phyloP scores from a whole-genome alignment of 768 basidiomycete species.

The Suillus paluster region DNA sequence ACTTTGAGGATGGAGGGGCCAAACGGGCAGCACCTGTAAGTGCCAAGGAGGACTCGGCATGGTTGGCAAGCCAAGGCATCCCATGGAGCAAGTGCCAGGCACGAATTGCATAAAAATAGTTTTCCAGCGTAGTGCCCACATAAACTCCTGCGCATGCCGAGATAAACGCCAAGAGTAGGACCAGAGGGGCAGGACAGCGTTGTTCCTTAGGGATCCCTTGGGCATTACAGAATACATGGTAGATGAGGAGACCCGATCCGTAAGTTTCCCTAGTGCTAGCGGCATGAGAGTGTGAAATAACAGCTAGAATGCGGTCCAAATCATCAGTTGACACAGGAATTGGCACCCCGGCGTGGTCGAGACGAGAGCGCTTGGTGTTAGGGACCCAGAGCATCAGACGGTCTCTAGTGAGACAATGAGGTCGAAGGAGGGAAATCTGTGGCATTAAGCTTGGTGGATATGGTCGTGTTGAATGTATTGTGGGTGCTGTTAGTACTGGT shows the following conservation, averaged over 20 bases:
- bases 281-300: constrained; percentile 33
- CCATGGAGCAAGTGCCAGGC: constrained; percentile 55
- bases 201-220: constrained; percentile 34
- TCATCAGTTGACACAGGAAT: constrained; percentile 43
- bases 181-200: constrained; percentile 31
- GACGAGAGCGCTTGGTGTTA: constrained; percentile 24
- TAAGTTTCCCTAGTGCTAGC: constrained; percentile 37
- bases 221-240: constrained; percentile 45
- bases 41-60: too few species aligned
- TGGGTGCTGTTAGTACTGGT: background rate
- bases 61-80: constrained; percentile 34
- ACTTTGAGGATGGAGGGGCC: constrained; percentile 16
- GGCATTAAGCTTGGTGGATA: constrained; percentile 21
- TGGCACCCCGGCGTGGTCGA: constrained; percentile 40
- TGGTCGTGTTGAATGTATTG: too few species aligned
- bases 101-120: constrained; percentile 43
- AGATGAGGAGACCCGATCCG: constrained; percentile 39
- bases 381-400: constrained; percentile 33
- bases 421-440: constrained; percentile 21
- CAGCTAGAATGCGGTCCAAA: constrained; percentile 26
- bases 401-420: constrained; percentile 32
- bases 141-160: constrained; percentile 37
- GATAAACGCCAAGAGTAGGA: constrained; percentile 35
- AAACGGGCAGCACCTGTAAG: background rate
- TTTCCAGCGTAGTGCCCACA: constrained; percentile 35